These are phyloP conservation scores for Schrenkiella parvula DNA, from an alignment of 345 rosid genomes.

Conservation along the genomic window DNA sequence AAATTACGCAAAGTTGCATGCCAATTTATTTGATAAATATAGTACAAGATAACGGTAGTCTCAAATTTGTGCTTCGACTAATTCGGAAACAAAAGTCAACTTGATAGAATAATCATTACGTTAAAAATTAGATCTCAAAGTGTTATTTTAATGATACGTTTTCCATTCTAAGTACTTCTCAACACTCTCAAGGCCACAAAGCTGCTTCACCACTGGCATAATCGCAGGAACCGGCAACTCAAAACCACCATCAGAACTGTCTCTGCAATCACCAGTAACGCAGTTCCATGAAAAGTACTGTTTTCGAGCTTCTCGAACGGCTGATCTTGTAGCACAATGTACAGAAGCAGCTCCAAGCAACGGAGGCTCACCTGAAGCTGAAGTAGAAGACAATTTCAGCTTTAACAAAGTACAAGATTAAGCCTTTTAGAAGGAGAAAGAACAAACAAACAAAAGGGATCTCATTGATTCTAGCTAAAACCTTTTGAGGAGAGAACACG, in stretches of 20 bases:
- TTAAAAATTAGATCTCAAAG: neutral
- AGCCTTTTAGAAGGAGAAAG: neutral
- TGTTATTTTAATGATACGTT: slow-evolving; percentile 12
- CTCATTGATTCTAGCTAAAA: neutral
- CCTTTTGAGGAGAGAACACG: slow-evolving; percentile 93
- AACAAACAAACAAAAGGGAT: neutral
- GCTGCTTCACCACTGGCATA: slow-evolving; percentile 76
- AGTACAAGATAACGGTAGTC: neutral
- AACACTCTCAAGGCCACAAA: slow-evolving; percentile 61
- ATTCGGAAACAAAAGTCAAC: neutral
- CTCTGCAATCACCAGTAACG: slow-evolving; percentile 1
- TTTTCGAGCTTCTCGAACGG: slow-evolving; percentile 61
- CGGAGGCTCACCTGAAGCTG: slow-evolving; percentile 98
- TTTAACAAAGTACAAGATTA: neutral
- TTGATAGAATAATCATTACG: neutral
- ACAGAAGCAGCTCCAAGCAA: slow-evolving; percentile 71
- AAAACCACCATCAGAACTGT: slow-evolving; percentile 29
- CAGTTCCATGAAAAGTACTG: slow-evolving; percentile 58
- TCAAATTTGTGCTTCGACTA: neutral
- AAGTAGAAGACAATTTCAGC: neutral
- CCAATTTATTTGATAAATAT: neutral
- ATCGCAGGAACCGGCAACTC: slow-evolving; percentile 73
- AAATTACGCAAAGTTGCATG: neutral
- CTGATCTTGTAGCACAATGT: slow-evolving; percentile 79
- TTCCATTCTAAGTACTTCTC: slow-evolving; percentile 55